Evolutionary conservation across 2,329 filamentous ascomycete species (phyloP), one percentile per base, ranked within the genome.

Genomic region (Beauveria varroae): DNA sequence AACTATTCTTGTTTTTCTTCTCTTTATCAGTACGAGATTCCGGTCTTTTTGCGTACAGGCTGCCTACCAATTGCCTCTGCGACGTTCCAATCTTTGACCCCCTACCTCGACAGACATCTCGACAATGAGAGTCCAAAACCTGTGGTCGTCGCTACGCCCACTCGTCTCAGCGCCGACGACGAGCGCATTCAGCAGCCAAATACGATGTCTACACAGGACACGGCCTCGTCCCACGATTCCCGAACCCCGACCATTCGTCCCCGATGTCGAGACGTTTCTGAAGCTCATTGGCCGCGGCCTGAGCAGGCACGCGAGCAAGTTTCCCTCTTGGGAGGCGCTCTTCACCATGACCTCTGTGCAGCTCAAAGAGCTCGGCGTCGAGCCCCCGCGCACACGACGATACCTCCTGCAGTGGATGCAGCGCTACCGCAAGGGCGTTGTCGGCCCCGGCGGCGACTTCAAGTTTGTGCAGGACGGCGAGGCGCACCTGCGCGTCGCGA

Each of bases 331-430:
- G 95, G 89, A 95, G 58, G 85, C 90, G 6, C 85, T 99, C 51
- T 98, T 98, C 81, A 87, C 87, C 51, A 81, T 95, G 65, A 87
- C 85, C 24, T 91, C 90, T 20, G 74, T 81, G 50, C 87, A 98
- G 75, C 81, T 99, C 66, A 86, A 87, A 66, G 87, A 93, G 68
- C 81, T 95, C 20, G 93, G 95, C 61, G 82, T 98, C 64, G 93
- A 98, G 73, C 91, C 92, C 16, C 84, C 93, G 20, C 87, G 93
- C 50, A 84, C 86, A 66, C 84, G 95, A 64, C 82, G 88, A 62
- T 99, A 98, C 71, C 83, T 99, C 18, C 78, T 98, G 53, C 85
- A 87, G 65, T 97, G 93, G 91, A 85, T 92, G 67, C 87, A 96
- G 68, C 87, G 88, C 69, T 98, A 95, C 75, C 82, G 89, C 64